These are phyloP conservation scores for Hypomontagnella monticulosa DNA, from an alignment of 495 filamentous ascomycete species.

Conservation along the genomic window DNA sequence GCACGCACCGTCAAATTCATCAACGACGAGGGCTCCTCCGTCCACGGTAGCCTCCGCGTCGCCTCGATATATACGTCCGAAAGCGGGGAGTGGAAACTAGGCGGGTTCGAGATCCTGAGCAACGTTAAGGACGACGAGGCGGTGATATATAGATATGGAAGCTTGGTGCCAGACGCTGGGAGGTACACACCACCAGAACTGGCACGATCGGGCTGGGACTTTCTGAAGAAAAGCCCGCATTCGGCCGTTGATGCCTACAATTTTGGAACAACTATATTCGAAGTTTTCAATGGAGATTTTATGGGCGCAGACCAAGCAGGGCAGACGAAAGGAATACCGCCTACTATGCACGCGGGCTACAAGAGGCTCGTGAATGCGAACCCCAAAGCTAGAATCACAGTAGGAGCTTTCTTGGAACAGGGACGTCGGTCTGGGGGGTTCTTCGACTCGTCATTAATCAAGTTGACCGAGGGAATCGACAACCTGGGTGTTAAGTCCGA, in stretches of 20 bases:
- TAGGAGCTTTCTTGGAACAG: slow-evolving; percentile 89
- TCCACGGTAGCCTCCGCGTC: slow-evolving; percentile 85
- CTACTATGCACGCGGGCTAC: slow-evolving; percentile 87
- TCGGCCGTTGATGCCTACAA: slow-evolving; percentile 86
- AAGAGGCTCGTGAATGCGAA: slow-evolving; percentile 87
- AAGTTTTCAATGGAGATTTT: slow-evolving; percentile 89
- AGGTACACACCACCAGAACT: slow-evolving; percentile 89
- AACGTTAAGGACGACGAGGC: slow-evolving; percentile 95
- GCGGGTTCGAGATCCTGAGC: slow-evolving; percentile 91
- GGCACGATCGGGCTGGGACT: slow-evolving; percentile 85
- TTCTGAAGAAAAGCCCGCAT: slow-evolving; percentile 82
- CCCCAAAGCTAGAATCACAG: slow-evolving; percentile 84
- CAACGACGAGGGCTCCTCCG: slow-evolving; percentile 88
- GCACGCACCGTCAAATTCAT: slow-evolving; percentile 95
- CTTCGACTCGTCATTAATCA: slow-evolving; percentile 91
- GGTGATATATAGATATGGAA: slow-evolving; percentile 89
- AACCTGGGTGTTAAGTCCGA: slow-evolving; percentile 89
- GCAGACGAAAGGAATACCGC: slow-evolving; percentile 86
- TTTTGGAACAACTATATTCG: slow-evolving; percentile 84
- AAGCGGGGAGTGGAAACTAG: slow-evolving; percentile 97
- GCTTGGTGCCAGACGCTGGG: slow-evolving; percentile 81
- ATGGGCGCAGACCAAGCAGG: slow-evolving; percentile 76
- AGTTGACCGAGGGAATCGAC: slow-evolving; percentile 89
- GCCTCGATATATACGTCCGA: slow-evolving; percentile 91
- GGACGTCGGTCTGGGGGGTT: slow-evolving; percentile 83